Conservation (phyloP, 139 green algal genomes). For the Chlorella sorokiniana region DNA sequence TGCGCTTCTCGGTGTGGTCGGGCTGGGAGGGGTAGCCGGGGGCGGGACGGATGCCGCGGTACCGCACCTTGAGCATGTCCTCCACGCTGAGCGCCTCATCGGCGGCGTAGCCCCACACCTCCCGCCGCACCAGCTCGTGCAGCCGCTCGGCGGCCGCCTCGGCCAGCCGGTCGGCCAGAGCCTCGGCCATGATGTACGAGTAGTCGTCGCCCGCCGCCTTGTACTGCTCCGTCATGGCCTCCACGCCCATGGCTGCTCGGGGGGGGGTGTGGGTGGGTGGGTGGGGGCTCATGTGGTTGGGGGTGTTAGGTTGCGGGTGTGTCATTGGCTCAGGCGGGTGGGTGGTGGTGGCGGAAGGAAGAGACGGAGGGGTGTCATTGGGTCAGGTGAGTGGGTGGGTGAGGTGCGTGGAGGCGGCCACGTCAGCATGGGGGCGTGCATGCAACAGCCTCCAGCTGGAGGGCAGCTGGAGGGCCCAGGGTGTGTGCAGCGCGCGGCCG, state of each 20-base stretch:
- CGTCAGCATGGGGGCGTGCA: no score
- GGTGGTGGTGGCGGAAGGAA: no score
- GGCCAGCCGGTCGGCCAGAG: conserved; percentile 94
- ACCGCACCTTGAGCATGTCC: conserved; percentile 97
- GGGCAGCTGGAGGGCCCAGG: no score
- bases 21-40: conserved; percentile 98
- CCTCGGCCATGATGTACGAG: conserved; percentile 98
- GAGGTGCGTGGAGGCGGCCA: no score
- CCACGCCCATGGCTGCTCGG: conserved; percentile 86
- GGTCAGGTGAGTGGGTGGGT: no score
- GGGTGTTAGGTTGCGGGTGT: no score
- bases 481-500: no score
- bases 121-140: conserved; percentile 87
- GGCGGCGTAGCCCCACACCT: conserved; percentile 93
- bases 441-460: no score
- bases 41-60: conserved; percentile 96
- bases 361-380: no score
- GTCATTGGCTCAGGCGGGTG: no score
- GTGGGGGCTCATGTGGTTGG: neutral
- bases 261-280: neutral
- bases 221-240: conserved; percentile 77
- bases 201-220: conserved; percentile 86
- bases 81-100: conserved; percentile 87
- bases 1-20: conserved; percentile 97
- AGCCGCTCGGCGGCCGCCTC: conserved; percentile 97